These are phyloP conservation scores for Sclerotinia subarctica DNA, from an alignment of 2,329 filamentous ascomycete species.

Conservation along the genomic window DNA sequence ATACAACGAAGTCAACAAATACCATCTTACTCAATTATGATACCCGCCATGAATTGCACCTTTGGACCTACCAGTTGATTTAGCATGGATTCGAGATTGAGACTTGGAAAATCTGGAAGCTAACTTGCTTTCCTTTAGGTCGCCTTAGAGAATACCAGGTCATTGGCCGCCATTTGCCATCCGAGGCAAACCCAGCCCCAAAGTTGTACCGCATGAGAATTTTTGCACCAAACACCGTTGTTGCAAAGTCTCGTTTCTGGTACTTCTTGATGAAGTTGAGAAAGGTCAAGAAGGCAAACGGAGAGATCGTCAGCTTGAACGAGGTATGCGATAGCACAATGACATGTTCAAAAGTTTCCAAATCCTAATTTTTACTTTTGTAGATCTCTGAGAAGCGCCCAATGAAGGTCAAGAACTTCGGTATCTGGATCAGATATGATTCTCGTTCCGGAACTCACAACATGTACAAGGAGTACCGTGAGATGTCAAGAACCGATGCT, in stretches of 20 bases:
- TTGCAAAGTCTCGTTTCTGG: slow-evolving; percentile 99
- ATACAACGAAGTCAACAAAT: background rate
- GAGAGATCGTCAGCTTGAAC: slow-evolving; percentile 98
- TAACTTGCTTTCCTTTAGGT: slow-evolving; percentile 57
- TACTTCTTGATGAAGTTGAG: slow-evolving; percentile 99
- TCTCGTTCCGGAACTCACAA: slow-evolving; percentile 99
- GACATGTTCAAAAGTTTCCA: background rate
- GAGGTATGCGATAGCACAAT: slow-evolving; percentile 60
- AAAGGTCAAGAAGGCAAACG: slow-evolving; percentile 99
- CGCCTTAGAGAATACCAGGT: slow-evolving; percentile 99
- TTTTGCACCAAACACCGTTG: slow-evolving; percentile 95
- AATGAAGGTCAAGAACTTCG: slow-evolving; percentile 99
- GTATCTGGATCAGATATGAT: slow-evolving; percentile 99
- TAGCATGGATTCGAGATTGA: background rate
- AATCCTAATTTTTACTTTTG: slow-evolving; percentile 24
- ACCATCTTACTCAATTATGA: background rate
- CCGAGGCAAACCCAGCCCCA: slow-evolving; percentile 92
- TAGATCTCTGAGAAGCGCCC: slow-evolving; percentile 99
- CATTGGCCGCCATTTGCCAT: slow-evolving; percentile 98
- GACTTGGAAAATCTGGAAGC: slow-evolving; percentile 5
- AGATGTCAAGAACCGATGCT: slow-evolving; percentile 93
- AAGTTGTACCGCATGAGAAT: slow-evolving; percentile 99
- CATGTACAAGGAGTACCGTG: slow-evolving; percentile 99
- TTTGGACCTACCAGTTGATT: background rate
- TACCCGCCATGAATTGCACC: background rate